Conservation (phyloP, 2,329 filamentous ascomycete species). For the Phyllosticta citrichinensis region DNA sequence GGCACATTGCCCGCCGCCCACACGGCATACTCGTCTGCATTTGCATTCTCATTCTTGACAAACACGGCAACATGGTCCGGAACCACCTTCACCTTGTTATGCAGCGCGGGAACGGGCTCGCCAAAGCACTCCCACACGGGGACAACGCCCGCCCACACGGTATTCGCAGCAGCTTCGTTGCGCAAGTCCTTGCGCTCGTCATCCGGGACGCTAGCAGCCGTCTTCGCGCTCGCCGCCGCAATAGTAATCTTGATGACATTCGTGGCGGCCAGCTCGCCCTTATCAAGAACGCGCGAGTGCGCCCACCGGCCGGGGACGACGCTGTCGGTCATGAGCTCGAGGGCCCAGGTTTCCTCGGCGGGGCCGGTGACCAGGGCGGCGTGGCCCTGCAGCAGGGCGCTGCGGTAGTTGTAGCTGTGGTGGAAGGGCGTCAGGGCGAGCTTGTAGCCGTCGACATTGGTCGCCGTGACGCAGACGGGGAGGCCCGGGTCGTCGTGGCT, state of each 20-base stretch:
- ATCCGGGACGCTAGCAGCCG: constrained; percentile 54
- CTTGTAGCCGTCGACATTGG: constrained; percentile 68
- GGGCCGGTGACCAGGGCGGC: constrained; percentile 56
- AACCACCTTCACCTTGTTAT: constrained; percentile 38
- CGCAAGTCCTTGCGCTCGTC: constrained; percentile 48
- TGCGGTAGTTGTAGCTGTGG: constrained; percentile 82
- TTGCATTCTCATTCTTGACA: constrained; percentile 38
- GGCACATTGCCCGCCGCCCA: constrained; percentile 12
- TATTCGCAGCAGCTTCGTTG: constrained; percentile 37
- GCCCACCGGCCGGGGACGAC: constrained; percentile 62
- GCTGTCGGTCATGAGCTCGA: constrained; percentile 67
- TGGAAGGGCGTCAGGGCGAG: constrained; percentile 69
- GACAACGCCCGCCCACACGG: constrained; percentile 52
- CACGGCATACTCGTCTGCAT: constrained; percentile 17
- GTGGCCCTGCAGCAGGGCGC: constrained; percentile 66
- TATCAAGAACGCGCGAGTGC: constrained; percentile 58
- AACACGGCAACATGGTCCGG: constrained; percentile 53
- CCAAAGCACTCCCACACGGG: constrained; percentile 56
- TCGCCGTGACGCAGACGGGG: constrained; percentile 62
- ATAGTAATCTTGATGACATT: constrained; percentile 61
- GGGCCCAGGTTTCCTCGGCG: constrained; percentile 66
- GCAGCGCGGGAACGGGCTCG: constrained; percentile 47
- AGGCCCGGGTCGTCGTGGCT: constrained; percentile 40
- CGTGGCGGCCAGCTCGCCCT: constrained; percentile 65
- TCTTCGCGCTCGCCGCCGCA: constrained; percentile 64